phyloP scores from a whole-genome alignment of 495 filamentous ascomycete genomes.

The Melanomma pulvis-pyrius region DNA sequence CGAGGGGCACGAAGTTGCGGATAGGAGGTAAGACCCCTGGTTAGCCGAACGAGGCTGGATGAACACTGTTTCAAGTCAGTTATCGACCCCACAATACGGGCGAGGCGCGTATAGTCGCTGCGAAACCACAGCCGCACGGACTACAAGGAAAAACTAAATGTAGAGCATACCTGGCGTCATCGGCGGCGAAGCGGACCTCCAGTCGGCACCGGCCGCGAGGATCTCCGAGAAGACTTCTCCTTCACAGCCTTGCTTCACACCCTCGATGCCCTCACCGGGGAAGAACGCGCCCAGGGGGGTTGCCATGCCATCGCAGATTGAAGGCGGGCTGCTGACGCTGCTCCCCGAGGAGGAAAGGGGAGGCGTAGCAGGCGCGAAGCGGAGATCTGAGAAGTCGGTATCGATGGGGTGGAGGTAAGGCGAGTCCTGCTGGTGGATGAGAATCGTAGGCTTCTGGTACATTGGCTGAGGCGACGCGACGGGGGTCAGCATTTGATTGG shows the following conservation, averaged over 20 bases:
- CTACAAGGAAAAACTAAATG: constrained; percentile 17
- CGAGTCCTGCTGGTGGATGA: constrained; percentile 69
- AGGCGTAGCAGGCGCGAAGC: constrained; percentile 83
- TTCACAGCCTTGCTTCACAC: constrained; percentile 80
- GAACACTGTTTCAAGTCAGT: constrained; percentile 63
- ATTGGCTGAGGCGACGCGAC: constrained; percentile 78
- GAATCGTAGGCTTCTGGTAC: constrained; percentile 73
- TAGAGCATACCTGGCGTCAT: constrained; percentile 84
- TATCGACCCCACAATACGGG: background rate
- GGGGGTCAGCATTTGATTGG: constrained; percentile 62
- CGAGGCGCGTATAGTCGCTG: background rate
- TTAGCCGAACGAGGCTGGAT: constrained; percentile 65
- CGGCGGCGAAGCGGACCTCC: constrained; percentile 75
- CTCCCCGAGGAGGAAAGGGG: constrained; percentile 84
- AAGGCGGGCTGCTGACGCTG: constrained; percentile 82
- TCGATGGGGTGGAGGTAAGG: constrained; percentile 76
- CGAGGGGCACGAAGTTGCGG: constrained; percentile 78
- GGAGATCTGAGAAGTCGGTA: constrained; percentile 72
- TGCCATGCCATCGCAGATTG: constrained; percentile 71
- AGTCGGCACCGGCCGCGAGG: constrained; percentile 76
- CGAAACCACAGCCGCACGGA: background rate
- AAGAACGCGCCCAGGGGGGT: constrained; percentile 84
- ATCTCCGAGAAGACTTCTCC: constrained; percentile 73
- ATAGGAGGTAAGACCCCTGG: constrained; percentile 72
- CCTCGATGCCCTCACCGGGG: constrained; percentile 70